phyloP scores from a whole-genome alignment of 306 rosid genomes.

The Lablab purpureus region DNA sequence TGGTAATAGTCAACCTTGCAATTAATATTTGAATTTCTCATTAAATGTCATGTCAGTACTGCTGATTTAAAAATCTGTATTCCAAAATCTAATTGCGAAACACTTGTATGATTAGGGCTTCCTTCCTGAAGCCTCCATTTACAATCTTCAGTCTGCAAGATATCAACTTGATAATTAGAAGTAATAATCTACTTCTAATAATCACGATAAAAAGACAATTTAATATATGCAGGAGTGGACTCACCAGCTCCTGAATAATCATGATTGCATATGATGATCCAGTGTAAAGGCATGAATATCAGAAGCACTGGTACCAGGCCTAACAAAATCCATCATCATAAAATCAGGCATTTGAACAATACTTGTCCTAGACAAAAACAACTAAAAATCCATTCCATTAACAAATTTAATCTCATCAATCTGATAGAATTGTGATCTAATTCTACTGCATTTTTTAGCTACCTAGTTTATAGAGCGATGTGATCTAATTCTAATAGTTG shows the following conservation, averaged over 20 bases:
- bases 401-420: too few relatives aligned
- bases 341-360: too few relatives aligned
- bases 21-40: neutral
- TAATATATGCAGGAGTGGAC: constrained; percentile 14
- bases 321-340: constrained; percentile 43
- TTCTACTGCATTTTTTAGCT: too few relatives aligned
- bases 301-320: constrained; percentile 87
- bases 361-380: too few relatives aligned
- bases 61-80: constrained; percentile 8
- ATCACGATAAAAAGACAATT: neutral
- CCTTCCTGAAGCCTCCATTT: neutral
- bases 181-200: too few relatives aligned
- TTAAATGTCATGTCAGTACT: neutral
- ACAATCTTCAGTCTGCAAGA: too few relatives aligned
- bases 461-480: too few relatives aligned
- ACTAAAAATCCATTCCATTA: too few relatives aligned
- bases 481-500: too few relatives aligned
- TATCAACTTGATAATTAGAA: too few relatives aligned
- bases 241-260: constrained; percentile 60
- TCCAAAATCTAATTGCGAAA: neutral
- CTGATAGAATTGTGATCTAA: too few relatives aligned
- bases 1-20: neutral
- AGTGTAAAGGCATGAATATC: constrained; percentile 75
- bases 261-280: constrained; percentile 69
- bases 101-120: neutral